Evolutionary conservation across 2,329 filamentous ascomycete species (phyloP), one percentile per base, ranked within the genome.

Genomic region (Penicillium sp.): DNA sequence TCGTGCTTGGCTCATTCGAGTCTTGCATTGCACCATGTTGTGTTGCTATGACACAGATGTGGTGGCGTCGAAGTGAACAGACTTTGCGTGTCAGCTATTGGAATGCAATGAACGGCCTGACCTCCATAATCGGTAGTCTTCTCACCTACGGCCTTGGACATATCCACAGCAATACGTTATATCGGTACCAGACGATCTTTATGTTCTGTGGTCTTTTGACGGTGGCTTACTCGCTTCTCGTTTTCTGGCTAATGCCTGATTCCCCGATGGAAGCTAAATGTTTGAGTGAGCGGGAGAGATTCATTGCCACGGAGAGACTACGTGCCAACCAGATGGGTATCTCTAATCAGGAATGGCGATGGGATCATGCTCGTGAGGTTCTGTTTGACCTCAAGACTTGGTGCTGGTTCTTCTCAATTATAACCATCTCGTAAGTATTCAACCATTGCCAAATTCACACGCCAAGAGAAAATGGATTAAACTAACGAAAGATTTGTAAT

Each of bases 31-130:
- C 78, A 12, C 83, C 83, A 0, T 80, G 79, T 21, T 86, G 85
- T 61, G 75, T 85, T 17, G 81, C 82, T 19, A 82, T 85, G 35
- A 84, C 83, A 0, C 79, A 82, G 54, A 85, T 86, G 82, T 87
- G 84, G 84, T 87, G 82, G 76, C 78, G 82, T 42, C 78, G 83
- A 51, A 76, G 79, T 57, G 84, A 87, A 63, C 84, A 87, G 68
- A 85, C 84, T 0, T 68, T 82, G 49, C 74, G 84, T 3, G 82
- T 83, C 13, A 80, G 81, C 9, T 78, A 79, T 2, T 87, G 84
- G 84, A 86, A 86, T 64, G 80, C 79, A 21, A 86, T 85, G 81
- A 83, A 86, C 53, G 84, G 84, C 2, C 69, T 86, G 4, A 83
- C 82, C 4, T 83, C 81, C 66, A 83, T 85, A 9, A 79, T 82